These are phyloP conservation scores for Fraxinus greggii DNA, from an alignment of 305 asterid species.

Conservation along the genomic window DNA sequence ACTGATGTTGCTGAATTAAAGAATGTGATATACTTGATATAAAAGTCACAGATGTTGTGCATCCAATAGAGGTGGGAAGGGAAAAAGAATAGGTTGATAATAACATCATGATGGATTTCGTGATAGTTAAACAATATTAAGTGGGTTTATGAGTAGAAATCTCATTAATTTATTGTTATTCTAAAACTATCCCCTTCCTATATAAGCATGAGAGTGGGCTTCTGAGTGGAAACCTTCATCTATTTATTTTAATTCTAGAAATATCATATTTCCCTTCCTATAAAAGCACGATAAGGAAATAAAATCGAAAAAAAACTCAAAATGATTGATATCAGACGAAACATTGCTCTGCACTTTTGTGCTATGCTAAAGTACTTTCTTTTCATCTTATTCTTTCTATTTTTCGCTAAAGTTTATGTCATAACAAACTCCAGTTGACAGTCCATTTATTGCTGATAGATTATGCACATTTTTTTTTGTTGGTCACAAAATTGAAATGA, in stretches of 20 bases:
- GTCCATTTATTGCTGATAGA: neutral
- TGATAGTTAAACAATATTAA: neutral
- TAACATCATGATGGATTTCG: neutral
- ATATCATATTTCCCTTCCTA: neutral
- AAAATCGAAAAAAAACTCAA: neutral
- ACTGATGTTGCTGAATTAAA: neutral
- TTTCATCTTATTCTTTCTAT: neutral
- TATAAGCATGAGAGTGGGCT: slow-evolving; percentile 1
- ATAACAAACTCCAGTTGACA: slow-evolving; percentile 10
- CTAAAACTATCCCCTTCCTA: neutral
- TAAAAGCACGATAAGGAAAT: neutral
- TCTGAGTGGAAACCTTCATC: neutral
- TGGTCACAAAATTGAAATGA: neutral
- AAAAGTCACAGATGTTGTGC: slow-evolving; percentile 9
- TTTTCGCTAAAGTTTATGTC: neutral
- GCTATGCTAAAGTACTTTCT: neutral
- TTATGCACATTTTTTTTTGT: neutral
- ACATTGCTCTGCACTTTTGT: neutral
- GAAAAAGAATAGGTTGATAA: neutral
- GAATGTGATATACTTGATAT: neutral
- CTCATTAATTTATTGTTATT: neutral
- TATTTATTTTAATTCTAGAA: neutral
- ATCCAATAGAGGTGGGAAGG: neutral
- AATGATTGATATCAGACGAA: neutral
- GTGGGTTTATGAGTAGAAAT: neutral